Base-by-base conservation (phyloP, 148 eudicot genomes). In the Vaccinium corymbosum region DNA sequence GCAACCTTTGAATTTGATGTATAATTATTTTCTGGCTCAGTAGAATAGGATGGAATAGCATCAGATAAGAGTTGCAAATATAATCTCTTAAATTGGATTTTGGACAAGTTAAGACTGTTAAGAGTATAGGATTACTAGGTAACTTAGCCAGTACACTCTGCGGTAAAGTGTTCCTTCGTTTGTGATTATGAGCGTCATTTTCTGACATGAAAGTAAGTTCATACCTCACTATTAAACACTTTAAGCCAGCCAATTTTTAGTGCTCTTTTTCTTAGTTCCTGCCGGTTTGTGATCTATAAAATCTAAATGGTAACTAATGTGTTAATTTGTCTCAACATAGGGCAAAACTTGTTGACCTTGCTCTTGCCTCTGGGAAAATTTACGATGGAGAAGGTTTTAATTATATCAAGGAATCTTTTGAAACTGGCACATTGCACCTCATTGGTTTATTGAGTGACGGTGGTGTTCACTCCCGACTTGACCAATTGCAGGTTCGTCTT, bases 361-460 rank as follows among this genome's bases (percentile, higher is more conserved):
- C 99, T 81, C 98, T 97, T 84, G 99, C 83, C 13, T 89, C 98
- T 73, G 99, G 97, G 16, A 94, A 94, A 81, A 94, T 97, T 56
- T 97, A 83, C 74, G 95, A 97, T 0, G 99, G 91, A 82, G 96
- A 91, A 83, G 99, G 98, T 12, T 97, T 97, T 79, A 94, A 88
- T 16, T 94, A 94, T 87, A 94, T 97, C 71, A 91, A 92, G 85
- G 94, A 91, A 74, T 88, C 86, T 79, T 95, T 95, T 79, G 91
- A 75, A 53, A 90, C 86, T 48, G 89, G 90, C 83, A 97, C 99
- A 7, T 86, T 97, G 82, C 99, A 97, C 89, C 94, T 97, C 77
- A 92, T 97, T 88, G 99, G 98, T 16, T 82, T 97, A 68, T 74
- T 97, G 82, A 97, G 98, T 90, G 99, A 97, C 85, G 99, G 99